Evolutionary conservation across 441 rosid genomes (phyloP).

Genomic region (Jatropha multifida): DNA sequence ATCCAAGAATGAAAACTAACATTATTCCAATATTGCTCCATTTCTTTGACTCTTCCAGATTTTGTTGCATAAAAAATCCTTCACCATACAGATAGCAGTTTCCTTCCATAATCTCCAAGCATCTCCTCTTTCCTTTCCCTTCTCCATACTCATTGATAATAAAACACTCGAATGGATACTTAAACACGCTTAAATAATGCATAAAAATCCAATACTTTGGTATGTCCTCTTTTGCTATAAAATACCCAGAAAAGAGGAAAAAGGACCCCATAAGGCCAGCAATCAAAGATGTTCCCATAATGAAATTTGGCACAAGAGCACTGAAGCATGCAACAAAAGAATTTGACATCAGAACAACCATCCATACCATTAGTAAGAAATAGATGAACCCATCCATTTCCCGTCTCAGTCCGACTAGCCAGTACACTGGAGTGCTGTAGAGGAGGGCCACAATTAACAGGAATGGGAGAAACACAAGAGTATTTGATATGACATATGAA

Average conservation of each 20-base stretch:
- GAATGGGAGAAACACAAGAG: slow-evolving; percentile 74
- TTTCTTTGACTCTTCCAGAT: slow-evolving; percentile 36
- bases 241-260: slow-evolving; percentile 85
- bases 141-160: slow-evolving; percentile 69
- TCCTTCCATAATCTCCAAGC: slow-evolving; percentile 35
- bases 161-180: slow-evolving; percentile 69
- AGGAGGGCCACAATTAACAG: slow-evolving; percentile 53
- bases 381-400: slow-evolving; percentile 62
- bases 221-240: slow-evolving; percentile 60
- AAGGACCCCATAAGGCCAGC: slow-evolving; percentile 62
- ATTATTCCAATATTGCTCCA: slow-evolving; percentile 41
- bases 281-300: slow-evolving; percentile 66
- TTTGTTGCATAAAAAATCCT: slow-evolving; percentile 37
- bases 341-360: slow-evolving; percentile 66
- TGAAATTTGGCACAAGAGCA: slow-evolving; percentile 81
- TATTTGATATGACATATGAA: slow-evolving; percentile 64
- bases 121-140: slow-evolving; percentile 27
- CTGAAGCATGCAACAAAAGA: slow-evolving; percentile 71
- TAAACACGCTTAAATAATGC: slow-evolving; percentile 74
- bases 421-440: slow-evolving; percentile 62
- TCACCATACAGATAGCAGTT: slow-evolving; percentile 35
- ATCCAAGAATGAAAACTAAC: slow-evolving; percentile 41
- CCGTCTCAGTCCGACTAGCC: slow-evolving; percentile 67
- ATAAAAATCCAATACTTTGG: slow-evolving; percentile 82
- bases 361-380: slow-evolving; percentile 68